Percentiles rank a stretch among this genome's conserved stretches.
Conservation (phyloP, 2,329 filamentous ascomycete genomes). For the Didymella lethalis region DNA sequence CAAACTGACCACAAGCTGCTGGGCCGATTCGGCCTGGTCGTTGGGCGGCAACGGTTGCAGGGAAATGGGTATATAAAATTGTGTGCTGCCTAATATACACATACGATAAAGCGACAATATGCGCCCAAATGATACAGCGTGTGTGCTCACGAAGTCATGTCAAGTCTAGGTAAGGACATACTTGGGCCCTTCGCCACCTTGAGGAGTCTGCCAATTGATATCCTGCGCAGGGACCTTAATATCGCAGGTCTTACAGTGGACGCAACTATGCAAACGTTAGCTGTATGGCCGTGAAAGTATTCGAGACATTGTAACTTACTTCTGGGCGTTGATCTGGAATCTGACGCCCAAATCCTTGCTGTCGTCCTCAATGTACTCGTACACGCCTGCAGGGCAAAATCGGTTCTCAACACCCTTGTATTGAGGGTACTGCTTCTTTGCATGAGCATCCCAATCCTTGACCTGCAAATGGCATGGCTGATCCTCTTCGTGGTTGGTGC, state of each 20-base stretch:
- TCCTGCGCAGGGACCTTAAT: conserved; percentile 98
- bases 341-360: conserved; percentile 86
- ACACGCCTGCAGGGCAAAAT: conserved; percentile 96
- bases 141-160: background rate
- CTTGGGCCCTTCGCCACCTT: conserved; percentile 81
- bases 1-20: background rate
- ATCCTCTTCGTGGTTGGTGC: conserved; percentile 98
- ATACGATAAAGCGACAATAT: background rate
- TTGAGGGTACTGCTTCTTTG: conserved; percentile 79
- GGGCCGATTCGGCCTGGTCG: conserved; percentile 6
- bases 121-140: background rate
- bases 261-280: conserved; percentile 71
- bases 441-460: conserved; percentile 92
- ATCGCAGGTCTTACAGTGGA: conserved; percentile 99
- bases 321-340: conserved; percentile 98
- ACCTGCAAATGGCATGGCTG: conserved; percentile 97
- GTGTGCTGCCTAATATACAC: conserved; percentile 17
- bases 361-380: conserved; percentile 95
- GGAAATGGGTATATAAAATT: conserved; percentile 21
- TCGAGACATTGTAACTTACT: conserved; percentile 69
- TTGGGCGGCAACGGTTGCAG: conserved; percentile 13
- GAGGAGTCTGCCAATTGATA: conserved; percentile 90
- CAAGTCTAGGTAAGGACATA: conserved; percentile 64
- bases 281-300: background rate
- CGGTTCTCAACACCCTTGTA: conserved; percentile 95